These are phyloP conservation scores for Dothiorella sarmentorum DNA, from an alignment of 2,329 filamentous ascomycete genomes.

Conservation along the genomic window DNA sequence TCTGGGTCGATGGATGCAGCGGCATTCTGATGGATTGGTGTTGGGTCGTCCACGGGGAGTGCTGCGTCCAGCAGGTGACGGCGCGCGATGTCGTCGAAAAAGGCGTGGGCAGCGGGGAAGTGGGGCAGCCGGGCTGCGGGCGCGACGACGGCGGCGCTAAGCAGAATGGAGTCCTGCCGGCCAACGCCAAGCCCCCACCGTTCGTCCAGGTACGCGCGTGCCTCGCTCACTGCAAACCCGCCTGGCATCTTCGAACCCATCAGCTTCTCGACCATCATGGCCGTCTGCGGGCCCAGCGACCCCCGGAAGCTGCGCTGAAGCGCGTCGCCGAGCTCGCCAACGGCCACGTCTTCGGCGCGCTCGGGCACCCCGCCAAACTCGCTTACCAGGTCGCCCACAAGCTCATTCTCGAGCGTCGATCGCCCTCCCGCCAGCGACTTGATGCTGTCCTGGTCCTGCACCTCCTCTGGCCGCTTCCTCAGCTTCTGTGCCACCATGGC, in stretches of 20 bases:
- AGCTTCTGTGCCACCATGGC: constrained; percentile 32
- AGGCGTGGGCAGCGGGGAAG: constrained; percentile 19
- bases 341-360: constrained; percentile 37
- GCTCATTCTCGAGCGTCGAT: constrained; percentile 46
- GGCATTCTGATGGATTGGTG: background rate
- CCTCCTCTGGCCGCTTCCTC: constrained; percentile 27
- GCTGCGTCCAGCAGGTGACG: constrained; percentile 13
- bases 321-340: constrained; percentile 31
- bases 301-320: constrained; percentile 32
- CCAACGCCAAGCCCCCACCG: constrained; percentile 20
- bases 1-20: constrained; percentile 20
- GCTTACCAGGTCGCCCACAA: constrained; percentile 41
- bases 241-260: constrained; percentile 21
- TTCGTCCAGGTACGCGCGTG: constrained; percentile 19
- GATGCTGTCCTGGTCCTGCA: constrained; percentile 30
- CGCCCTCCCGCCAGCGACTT: constrained; percentile 35
- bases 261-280: constrained; percentile 20
- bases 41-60: background rate
- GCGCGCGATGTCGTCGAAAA: constrained; percentile 18
- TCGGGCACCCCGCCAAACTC: constrained; percentile 44
- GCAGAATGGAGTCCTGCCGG: constrained; percentile 22
- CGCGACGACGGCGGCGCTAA: constrained; percentile 18
- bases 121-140: constrained; percentile 20
- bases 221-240: constrained; percentile 18
- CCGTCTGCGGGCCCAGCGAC: constrained; percentile 30